Evolutionary conservation across 1,284 basidiomycete genomes (phyloP).

Genomic region (Vanrija humicola): DNA sequence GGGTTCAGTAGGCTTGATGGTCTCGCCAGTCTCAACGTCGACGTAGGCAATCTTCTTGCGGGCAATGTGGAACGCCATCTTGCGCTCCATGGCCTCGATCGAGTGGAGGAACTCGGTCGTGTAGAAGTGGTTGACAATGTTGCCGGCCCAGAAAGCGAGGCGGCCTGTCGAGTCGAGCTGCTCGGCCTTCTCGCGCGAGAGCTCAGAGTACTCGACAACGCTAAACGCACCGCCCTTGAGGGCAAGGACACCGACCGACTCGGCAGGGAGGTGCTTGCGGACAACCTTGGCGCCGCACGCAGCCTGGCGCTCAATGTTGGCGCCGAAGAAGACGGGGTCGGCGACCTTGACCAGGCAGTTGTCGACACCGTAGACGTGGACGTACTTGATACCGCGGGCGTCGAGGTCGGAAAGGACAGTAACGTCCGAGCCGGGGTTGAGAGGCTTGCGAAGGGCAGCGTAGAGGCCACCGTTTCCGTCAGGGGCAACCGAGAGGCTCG

Average conservation of each 20-base stretch:
- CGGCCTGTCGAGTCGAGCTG: conserved; percentile 66
- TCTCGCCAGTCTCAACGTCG: conserved; percentile 61
- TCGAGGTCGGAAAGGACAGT: conserved; percentile 82
- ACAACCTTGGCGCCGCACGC: conserved; percentile 96
- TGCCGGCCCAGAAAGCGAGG: conserved; percentile 87
- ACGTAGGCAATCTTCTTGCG: conserved; percentile 93
- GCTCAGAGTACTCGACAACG: conserved; percentile 98
- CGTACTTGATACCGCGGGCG: conserved; percentile 73
- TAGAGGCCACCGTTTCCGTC: conserved; percentile 98
- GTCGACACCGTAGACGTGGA: conserved; percentile 97
- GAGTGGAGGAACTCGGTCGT: conserved; percentile 77
- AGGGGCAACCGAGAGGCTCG: conserved; percentile 83
- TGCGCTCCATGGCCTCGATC: conserved; percentile 76
- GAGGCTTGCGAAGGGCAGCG: conserved; percentile 77
- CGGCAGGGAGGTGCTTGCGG: conserved; percentile 77
- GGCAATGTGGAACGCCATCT: conserved; percentile 96
- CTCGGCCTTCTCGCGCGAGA: conserved; percentile 80
- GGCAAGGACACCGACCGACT: conserved; percentile 94
- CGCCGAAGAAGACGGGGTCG: conserved; percentile 94
- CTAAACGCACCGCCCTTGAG: conserved; percentile 73
- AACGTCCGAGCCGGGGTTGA: conserved; percentile 56
- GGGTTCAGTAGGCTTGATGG: conserved; percentile 76
- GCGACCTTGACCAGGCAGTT: conserved; percentile 98
- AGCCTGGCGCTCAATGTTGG: conserved; percentile 77
- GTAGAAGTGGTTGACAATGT: conserved; percentile 99